A percentile compares a stretch with the other conserved stretches of the same genome.
Evolutionary conservation across 1,284 basidiomycete genomes (phyloP).

Genomic region (Puccinia triticina): DNA sequence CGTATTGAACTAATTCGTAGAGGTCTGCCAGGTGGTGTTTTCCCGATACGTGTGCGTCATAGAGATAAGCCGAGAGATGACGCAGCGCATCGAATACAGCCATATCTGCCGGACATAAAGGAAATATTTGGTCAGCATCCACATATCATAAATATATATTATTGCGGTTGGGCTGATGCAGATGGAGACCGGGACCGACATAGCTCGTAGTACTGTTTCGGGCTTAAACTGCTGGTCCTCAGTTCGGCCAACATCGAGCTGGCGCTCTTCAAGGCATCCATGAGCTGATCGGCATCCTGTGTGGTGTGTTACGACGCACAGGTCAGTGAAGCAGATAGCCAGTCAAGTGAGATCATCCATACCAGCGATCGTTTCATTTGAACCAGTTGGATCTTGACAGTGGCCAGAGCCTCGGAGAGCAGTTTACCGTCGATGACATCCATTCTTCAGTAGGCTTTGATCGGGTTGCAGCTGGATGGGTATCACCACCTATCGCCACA

Average conservation of each 20-base stretch:
- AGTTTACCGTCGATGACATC: conserved; percentile 52
- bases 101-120: conserved; percentile 72
- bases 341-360: conserved; percentile 59
- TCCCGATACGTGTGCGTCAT: conserved; percentile 83
- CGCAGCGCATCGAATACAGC: conserved; percentile 91
- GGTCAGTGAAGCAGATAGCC: background rate
- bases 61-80: conserved; percentile 79
- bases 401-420: conserved; percentile 55
- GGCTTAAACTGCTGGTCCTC: conserved; percentile 79
- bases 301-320: background rate
- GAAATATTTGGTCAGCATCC: background rate
- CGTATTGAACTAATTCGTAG: conserved; percentile 95
- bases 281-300: conserved; percentile 87
- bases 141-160: conserved; percentile 52
- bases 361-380: conserved; percentile 91
- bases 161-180: too few species aligned
- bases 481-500: too few species aligned
- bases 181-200: conserved; percentile 66
- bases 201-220: conserved; percentile 93
- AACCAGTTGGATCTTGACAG: conserved; percentile 82
- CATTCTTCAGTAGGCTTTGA: conserved; percentile 4
- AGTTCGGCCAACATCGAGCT: conserved; percentile 93
- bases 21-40: conserved; percentile 92
- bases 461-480: background rate
- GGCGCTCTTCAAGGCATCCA: conserved; percentile 93